These are phyloP conservation scores for Lasiodiplodia gonubiensis DNA, from an alignment of 2,329 filamentous ascomycete genomes.

Conservation along the genomic window DNA sequence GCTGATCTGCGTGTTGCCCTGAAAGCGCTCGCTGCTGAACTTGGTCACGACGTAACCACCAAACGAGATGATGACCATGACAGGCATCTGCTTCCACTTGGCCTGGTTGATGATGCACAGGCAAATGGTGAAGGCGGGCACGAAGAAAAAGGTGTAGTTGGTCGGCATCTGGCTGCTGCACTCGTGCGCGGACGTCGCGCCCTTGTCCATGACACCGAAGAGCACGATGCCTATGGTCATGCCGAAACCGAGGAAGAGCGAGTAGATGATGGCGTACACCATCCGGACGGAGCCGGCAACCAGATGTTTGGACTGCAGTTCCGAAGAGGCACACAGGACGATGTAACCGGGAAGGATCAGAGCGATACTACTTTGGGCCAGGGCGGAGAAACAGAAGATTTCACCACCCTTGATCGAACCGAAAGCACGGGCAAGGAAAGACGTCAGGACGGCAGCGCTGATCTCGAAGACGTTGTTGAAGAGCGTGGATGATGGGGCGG, in stretches of 20 bases:
- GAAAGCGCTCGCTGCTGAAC: conserved; percentile 71
- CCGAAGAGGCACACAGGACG: conserved; percentile 56
- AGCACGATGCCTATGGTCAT: conserved; percentile 58
- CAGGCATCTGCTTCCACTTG: conserved; percentile 76
- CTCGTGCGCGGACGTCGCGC: conserved; percentile 52
- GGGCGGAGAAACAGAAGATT: conserved; percentile 58
- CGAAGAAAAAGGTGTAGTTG: conserved; percentile 70
- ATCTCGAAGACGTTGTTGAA: conserved; percentile 63
- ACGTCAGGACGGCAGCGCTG: conserved; percentile 55
- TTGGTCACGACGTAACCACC: conserved; percentile 78
- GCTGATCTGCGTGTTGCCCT: conserved; percentile 73
- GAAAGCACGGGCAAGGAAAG: conserved; percentile 56
- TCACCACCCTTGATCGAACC: conserved; percentile 54
- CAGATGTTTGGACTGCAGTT: conserved; percentile 55
- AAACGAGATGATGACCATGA: conserved; percentile 76
- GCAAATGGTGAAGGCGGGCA: conserved; percentile 74
- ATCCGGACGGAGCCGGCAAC: conserved; percentile 59
- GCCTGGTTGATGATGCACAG: conserved; percentile 78
- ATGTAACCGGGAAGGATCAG: conserved; percentile 58
- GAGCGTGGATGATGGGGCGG: conserved; percentile 75
- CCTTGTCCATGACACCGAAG: conserved; percentile 55
- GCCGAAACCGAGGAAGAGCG: conserved; percentile 58
- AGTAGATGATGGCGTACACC: conserved; percentile 61
- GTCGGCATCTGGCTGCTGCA: conserved; percentile 57
- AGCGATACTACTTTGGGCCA: conserved; percentile 57